Evolutionary conservation across 148 eudicot genomes (phyloP), one percentile per base, ranked within the genome.

Genomic region (Amaranthus palmeri): DNA sequence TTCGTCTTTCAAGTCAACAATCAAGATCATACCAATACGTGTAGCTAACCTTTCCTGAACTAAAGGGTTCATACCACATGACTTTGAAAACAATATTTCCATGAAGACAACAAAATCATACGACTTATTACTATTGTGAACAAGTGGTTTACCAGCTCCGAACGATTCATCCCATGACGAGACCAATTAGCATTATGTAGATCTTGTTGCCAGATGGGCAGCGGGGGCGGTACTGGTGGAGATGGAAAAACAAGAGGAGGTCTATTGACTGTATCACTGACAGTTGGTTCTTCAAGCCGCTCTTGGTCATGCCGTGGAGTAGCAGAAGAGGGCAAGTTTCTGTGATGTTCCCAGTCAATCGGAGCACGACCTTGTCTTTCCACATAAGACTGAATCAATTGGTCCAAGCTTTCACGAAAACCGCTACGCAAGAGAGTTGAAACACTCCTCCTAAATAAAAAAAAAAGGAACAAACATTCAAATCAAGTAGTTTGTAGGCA

Each of bases 161-260:
- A 88, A 46, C 91, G 96, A 77, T 86, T 92, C 79, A 88, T 78
- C 79, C 83, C 82, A 77, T 85, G 96, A 67, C 97, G 96, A 74
- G 93, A 73, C 99, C 96, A 95, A 54, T 83, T 87, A 61, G 93
- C 77, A 69, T 25, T 25, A 25, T 88, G 91, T 72, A 90, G 77
- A 79, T 78, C 86, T 72, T 86, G 96, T 66, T 88, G 97, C 93
- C 97, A 88, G 58, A 85, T 78, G 47, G 97, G 99, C 80, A 88
- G 99, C 8, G 99, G 93, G 5, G 99, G 97, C 13, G 99, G 93
- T 78, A 85, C 92, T 46, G 97, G 97, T 66, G 99, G 97, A 81
- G 96, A 80, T 75, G 96, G 91, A 74, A 80, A 84, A 52, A 85
- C 91, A 68, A 74, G 68, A 53, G 93, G 75, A 68, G 88, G 88